Conservation (phyloP, 495 filamentous ascomycete genomes). For the Cladorrhinum samala region DNA sequence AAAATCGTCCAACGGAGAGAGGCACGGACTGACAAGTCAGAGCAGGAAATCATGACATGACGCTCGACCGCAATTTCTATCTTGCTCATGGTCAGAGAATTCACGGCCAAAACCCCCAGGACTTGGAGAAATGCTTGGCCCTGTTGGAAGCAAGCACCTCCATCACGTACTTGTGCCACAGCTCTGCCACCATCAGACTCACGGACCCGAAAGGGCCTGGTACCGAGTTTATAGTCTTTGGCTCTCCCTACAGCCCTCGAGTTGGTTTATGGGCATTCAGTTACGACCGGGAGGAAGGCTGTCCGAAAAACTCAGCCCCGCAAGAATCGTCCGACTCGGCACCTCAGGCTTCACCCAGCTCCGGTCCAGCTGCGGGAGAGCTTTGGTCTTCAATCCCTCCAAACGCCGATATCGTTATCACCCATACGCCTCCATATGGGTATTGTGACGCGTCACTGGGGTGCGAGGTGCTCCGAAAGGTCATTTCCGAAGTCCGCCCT, state of each 20-base stretch:
- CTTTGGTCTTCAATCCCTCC: slow-evolving; percentile 59
- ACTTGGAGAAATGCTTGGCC: slow-evolving; percentile 48
- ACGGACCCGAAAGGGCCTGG: slow-evolving; percentile 51
- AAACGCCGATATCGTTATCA: slow-evolving; percentile 74
- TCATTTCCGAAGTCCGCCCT: slow-evolving; percentile 72
- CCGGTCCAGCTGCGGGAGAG: slow-evolving; percentile 27
- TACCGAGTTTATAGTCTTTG: slow-evolving; percentile 68
- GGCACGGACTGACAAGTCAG: not conserved
- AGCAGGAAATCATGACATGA: slow-evolving; percentile 74
- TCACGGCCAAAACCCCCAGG: slow-evolving; percentile 54
- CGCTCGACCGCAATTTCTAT: slow-evolving; percentile 61
- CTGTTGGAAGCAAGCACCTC: slow-evolving; percentile 49
- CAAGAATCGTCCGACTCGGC: not conserved
- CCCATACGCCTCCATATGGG: slow-evolving; percentile 69
- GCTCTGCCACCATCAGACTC: slow-evolving; percentile 53
- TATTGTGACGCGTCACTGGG: slow-evolving; percentile 64
- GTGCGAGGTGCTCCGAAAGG: slow-evolving; percentile 62
- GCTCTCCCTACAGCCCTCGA: slow-evolving; percentile 64
- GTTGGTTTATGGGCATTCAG: slow-evolving; percentile 66
- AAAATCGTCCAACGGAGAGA: too few relatives aligned
- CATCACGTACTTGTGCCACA: slow-evolving; percentile 61
- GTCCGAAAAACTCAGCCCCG: not conserved
- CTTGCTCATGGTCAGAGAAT: slow-evolving; percentile 49
- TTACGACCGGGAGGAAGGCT: slow-evolving; percentile 43
- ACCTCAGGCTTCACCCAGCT: too few relatives aligned